A percentile compares a stretch with the other conserved stretches of the same genome.
Evolutionary conservation across 306 rosid species (phyloP).

Genomic region (Trifolium pratense): DNA sequence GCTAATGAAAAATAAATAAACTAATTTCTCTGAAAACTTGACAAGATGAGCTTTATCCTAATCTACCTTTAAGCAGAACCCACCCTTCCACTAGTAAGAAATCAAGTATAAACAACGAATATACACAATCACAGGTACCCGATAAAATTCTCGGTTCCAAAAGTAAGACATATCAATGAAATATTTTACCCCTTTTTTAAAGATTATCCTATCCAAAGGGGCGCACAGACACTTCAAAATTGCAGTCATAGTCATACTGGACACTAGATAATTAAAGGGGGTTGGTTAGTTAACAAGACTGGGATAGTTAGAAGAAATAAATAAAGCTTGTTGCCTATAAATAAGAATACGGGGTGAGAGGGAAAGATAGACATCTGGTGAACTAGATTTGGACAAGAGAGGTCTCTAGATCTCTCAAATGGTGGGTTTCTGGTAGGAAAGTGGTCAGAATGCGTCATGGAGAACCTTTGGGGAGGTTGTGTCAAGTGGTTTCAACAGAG

Average conservation of each 20-base stretch:
- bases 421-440: no score
- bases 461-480: no score
- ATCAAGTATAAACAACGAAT: not conserved
- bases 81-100: not conserved
- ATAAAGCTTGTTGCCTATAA: no score
- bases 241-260: not conserved
- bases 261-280: not conserved
- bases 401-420: no score
- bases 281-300: no score
- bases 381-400: no score
- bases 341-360: no score
- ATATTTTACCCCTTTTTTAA: not conserved
- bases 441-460: no score
- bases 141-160: constrained; percentile 6
- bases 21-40: constrained; percentile 23
- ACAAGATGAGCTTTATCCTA: not conserved
- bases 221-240: not conserved
- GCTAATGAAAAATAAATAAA: constrained; percentile 18
- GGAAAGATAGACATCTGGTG: no score
- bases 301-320: no score
- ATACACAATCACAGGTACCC: not conserved
- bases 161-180: constrained; percentile 3
- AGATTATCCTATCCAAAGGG: not conserved
- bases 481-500: no score
- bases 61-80: not conserved